Evolutionary conservation across 768 basidiomycete species (phyloP), one percentile per base, ranked within the genome.

Genomic region (Phylloporus arenicola): DNA sequence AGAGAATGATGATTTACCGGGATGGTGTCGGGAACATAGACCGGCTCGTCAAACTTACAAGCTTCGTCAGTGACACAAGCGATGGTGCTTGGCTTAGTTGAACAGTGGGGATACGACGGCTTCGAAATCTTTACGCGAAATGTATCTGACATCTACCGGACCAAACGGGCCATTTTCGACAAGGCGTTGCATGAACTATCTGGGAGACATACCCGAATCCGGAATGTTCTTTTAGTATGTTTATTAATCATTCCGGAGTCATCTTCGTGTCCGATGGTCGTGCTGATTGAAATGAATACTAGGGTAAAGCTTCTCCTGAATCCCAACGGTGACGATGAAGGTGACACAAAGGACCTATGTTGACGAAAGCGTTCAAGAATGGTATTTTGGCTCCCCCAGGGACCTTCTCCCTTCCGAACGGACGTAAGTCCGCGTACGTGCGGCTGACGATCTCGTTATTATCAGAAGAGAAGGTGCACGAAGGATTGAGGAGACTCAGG

Each of bases 371-470:
- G 10, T 75, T 87, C 44, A 79, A 82, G 58, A 77, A 79, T 25
- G 89, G 90, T 17, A 85, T 92, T 13, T 77, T 92, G 20, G 88
- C 86, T 30, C 76, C 94, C 8, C 89, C 90, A 6, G 89, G 89
- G 11, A 80, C 75, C 3, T 80, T 79, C 17, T 90, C 88, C 69
- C 70, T 83, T 50, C 86, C 87, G 14, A 81, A 78, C 50, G 81
- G 80, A 12, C 68, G 74, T 24, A 80, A 75, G 63, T 82, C 83
- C n/a, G 71, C 78, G 22, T 85, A 84, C 63, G 84, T 92, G 33
- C 74, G 92, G 34, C 84, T 86, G 25, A 73, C 83, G 38, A 92
- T 92, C 68, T 86, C 84, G 60, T 58, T 84, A 53, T 70, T 81
- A 30, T 68, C 70, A 2, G 79, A 79, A 49, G 76, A 79, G 29